A percentile compares a stretch with the other conserved stretches of the same genome.
Conservation (phyloP, 2,329 filamentous ascomycete genomes). For the Incumbomyces delicatus region DNA sequence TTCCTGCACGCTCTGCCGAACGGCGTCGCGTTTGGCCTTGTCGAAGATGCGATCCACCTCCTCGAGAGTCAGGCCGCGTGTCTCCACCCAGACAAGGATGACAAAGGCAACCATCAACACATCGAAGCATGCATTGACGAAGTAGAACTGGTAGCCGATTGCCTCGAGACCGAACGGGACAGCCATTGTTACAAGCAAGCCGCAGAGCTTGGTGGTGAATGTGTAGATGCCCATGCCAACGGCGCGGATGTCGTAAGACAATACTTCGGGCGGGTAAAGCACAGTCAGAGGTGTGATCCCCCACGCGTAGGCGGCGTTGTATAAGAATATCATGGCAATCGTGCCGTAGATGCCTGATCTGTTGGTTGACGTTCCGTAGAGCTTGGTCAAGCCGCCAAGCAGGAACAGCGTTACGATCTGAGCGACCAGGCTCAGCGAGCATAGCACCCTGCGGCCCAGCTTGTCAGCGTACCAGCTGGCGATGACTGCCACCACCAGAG, state of each 20-base stretch:
- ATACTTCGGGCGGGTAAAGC: constrained; percentile 27
- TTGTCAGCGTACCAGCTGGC: constrained; percentile 36
- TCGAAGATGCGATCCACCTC: constrained; percentile 22
- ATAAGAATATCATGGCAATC: constrained; percentile 28
- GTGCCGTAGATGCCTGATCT: constrained; percentile 33
- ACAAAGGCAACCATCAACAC: constrained; percentile 28
- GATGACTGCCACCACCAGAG: constrained; percentile 32
- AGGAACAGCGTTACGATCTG: constrained; percentile 41
- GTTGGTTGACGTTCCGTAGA: constrained; percentile 29
- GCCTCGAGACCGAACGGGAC: constrained; percentile 35
- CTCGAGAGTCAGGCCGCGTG: constrained; percentile 21
- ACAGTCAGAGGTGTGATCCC: constrained; percentile 28
- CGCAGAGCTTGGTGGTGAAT: constrained; percentile 8
- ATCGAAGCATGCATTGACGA: constrained; percentile 39
- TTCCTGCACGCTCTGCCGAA: background rate
- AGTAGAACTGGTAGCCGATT: constrained; percentile 40
- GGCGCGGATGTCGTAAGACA: constrained; percentile 26
- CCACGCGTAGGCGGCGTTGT: constrained; percentile 27
- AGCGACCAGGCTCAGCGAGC: constrained; percentile 25
- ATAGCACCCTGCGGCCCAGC: constrained; percentile 35
- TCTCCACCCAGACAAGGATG: constrained; percentile 18
- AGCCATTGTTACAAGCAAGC: constrained; percentile 31
- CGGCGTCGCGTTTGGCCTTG: constrained; percentile 5
- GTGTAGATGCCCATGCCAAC: constrained; percentile 16
- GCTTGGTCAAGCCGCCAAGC: constrained; percentile 42